Conservation (phyloP, 345 rosid species). For the Ailanthus altissimus region DNA sequence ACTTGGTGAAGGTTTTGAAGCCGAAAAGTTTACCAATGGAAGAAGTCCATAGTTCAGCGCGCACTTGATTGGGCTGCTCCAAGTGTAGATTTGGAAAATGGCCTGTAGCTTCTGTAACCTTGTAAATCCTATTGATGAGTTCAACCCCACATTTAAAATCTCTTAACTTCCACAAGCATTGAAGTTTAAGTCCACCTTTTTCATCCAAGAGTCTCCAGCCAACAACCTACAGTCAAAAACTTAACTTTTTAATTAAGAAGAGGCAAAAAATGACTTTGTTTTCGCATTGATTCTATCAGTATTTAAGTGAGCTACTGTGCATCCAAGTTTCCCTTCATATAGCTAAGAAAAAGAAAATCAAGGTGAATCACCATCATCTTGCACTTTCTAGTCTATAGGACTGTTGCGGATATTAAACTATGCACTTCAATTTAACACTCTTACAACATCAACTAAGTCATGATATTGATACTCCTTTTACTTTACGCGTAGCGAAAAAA, state of each 20-base stretch:
- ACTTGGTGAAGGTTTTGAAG: constrained; percentile 1
- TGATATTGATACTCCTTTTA: no score
- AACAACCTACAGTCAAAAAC: constrained; percentile 46
- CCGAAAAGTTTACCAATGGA: constrained; percentile 55
- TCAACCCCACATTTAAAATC: constrained; percentile 80
- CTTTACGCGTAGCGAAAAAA: no score
- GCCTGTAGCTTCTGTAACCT: constrained; percentile 57
- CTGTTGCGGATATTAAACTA: no score
- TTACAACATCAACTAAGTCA: no score
- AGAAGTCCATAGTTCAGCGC: constrained; percentile 83
- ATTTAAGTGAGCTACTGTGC: neutral
- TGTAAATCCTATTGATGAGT: constrained; percentile 73
- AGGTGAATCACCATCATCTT: neutral
- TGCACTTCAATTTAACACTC: no score
- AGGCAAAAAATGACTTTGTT: neutral
- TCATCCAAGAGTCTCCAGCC: constrained; percentile 92
- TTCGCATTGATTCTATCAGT: neutral
- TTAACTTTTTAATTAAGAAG: neutral
- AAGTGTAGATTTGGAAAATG: constrained; percentile 82
- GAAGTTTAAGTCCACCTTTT: constrained; percentile 67
- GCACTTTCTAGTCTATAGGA: neutral
- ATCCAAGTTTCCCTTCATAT: neutral
- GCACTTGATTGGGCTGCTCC: constrained; percentile 71
- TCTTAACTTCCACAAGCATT: constrained; percentile 85
- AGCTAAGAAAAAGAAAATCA: neutral